Conservation (phyloP, 352 stramenopile species). For the Globisporangium acanthophoron region DNA sequence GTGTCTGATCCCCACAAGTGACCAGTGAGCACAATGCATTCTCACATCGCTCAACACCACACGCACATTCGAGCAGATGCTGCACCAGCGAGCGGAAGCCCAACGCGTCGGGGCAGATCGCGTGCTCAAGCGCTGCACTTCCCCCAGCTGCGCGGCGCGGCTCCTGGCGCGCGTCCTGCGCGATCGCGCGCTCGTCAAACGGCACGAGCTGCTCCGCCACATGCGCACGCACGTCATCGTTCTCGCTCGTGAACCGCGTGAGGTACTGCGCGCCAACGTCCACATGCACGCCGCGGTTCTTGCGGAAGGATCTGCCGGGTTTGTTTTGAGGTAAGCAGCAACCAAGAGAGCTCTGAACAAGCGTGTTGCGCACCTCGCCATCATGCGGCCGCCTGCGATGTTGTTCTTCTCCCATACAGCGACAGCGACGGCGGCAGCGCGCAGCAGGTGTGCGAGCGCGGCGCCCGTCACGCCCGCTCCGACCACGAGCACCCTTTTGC, state of each 20-base stretch:
- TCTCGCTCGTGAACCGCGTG: constrained; percentile 38
- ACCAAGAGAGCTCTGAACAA: too few relatives aligned
- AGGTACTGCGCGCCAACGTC: constrained; percentile 72
- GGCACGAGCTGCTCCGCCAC: constrained; percentile 22
- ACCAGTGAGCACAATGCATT: not conserved
- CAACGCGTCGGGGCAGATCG: constrained; percentile 28
- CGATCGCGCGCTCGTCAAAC: constrained; percentile 46
- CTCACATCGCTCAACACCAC: not conserved
- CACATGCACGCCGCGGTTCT: constrained; percentile 47
- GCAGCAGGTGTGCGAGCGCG: constrained; percentile 42
- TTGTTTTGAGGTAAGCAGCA: not conserved
- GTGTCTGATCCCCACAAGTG: constrained; percentile 22
- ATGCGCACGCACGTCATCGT: constrained; percentile 48
- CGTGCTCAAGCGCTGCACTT: constrained; percentile 26
- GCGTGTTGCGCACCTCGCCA: constrained; percentile 35
- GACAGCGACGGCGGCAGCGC: constrained; percentile 36
- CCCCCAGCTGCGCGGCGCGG: constrained; percentile 4
- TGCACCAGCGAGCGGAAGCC: constrained; percentile 58
- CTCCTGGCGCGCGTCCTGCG: constrained; percentile 36
- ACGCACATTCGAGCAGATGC: constrained; percentile 31
- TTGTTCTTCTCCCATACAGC: constrained; percentile 61
- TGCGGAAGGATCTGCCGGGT: constrained; percentile 38
- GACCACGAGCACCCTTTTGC: constrained; percentile 45
- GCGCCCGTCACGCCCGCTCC: constrained; percentile 60
- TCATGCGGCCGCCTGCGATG: constrained; percentile 56